Base-by-base conservation (phyloP, 257 asterid genomes). In the Fraxinus quadrangulata region DNA sequence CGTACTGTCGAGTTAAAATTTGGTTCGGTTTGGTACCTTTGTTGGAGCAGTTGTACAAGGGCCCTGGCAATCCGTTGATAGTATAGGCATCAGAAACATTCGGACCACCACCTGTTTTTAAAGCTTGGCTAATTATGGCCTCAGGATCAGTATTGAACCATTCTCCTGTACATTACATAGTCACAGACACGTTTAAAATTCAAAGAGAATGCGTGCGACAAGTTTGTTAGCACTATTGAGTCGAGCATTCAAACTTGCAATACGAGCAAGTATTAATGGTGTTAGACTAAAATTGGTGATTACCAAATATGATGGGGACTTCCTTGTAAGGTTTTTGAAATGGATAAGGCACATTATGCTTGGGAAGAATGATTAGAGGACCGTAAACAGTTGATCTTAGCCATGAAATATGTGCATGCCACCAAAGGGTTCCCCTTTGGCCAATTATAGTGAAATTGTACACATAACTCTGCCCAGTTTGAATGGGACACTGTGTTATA, bases 21-120 rank as follows among this genome's bases (percentile, higher is more conserved):
- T 2, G 5, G 31, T 7, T 21, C 4, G 16, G 23, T 8, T 59
- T n/a, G 28, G 24, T 66, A 85, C 86, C 89, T 81, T 81, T 72
- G 17, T 54, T 49, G 16, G 87, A 86, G 74, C 89, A 86, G 14
- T 70, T 75, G 65, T 78, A 86, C 11, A 83, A 72, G 45, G 77
- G 82, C 40, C 89, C 89, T 13, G 89, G 89, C 73, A 81, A 83
- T 24, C 89, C 89, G 79, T 86, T 83, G 37, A 86, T 83, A 33
- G 87, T 86, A 10, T 73, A 86, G 9, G 86, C 87, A 78, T 86
- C 83, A 16, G 87, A 86, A 17, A 83, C 77, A 79, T 86, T 86
- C 19, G 89, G 87, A 17, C 80, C 87, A 23, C 81, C 86, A 34
- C 89, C 89, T 0, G 79, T 81, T 47, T 71, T 78, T 31, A 54